Evolutionary conservation across 192 early-diverging fungal genomes (phyloP), one percentile per base, ranked within the genome.

Genomic region (Gryganskiella cystojenkinii): DNA sequence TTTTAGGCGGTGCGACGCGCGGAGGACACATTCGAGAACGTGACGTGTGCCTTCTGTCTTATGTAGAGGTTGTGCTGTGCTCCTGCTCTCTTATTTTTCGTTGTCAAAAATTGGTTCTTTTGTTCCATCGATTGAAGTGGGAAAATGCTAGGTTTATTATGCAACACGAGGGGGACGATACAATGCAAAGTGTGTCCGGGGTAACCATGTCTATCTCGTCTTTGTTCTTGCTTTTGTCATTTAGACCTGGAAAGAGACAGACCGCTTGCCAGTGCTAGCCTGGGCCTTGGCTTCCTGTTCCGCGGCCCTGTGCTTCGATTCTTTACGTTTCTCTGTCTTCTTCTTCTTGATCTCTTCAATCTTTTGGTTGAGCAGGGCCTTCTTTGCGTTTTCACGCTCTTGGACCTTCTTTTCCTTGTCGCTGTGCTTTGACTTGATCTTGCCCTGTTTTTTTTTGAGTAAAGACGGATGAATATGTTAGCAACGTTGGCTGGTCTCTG

Each of bases 251-350:
- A 76, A 76, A 0, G 65, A 68, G 1, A 76, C 72, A 3, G 72
- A 63, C 22, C 60, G 66, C 24, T 49, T 56, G 40, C 53, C 60
- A 3, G 52, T 49, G 14, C 17, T 42, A 10, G 56, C 46, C 24
- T 31, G 45, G 14, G 51, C 59, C 60, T 76, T 57, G 35, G 54
- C 47, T 27, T 68, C 65, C 14, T 57, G 30, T 45, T 67, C 64
- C 15, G 45, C 58, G 17, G 65, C 64, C 53, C 57, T 51, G 19
- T 76, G 64, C 72, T 76, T 76, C 13, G 44, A 14, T 25, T 74
- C 72, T 40, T 76, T 76, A 44, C 72, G 72, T 54, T 76, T 76
- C 43, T 63, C 72, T 3, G 72, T 68, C 60, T 76, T 76, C 58
- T 68, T 61, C 50, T 64, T 42, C 53, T 75, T 75, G 59, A 75